phyloP scores from a whole-genome alignment of 2,329 filamentous ascomycete genomes.

The Hypocrella siamensis region DNA sequence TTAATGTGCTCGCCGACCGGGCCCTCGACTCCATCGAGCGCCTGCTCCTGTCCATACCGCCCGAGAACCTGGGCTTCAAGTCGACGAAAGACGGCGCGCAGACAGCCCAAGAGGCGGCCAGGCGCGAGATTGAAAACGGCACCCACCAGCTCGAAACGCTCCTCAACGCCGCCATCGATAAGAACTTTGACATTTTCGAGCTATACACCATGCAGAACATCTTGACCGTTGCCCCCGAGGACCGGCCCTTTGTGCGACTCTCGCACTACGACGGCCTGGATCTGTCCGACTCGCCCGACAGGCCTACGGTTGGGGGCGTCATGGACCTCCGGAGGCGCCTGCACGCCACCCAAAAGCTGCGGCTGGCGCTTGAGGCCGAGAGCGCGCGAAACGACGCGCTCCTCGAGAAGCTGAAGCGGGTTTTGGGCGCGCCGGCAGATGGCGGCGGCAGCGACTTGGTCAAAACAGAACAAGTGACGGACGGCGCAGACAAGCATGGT shows the following conservation, averaged over 20 bases:
- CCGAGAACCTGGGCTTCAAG: constrained; percentile 68
- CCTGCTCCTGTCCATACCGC: constrained; percentile 59
- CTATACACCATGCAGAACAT: constrained; percentile 85
- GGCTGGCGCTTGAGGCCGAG: constrained; percentile 54
- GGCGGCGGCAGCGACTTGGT: constrained; percentile 6
- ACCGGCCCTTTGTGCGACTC: constrained; percentile 65
- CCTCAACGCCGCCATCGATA: constrained; percentile 66
- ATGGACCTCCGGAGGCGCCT: constrained; percentile 57
- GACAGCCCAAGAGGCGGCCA: constrained; percentile 23
- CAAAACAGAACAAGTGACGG: too few species aligned
- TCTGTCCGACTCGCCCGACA: constrained; percentile 16
- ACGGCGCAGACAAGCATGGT: constrained; percentile 1
- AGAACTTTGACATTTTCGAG: constrained; percentile 74
- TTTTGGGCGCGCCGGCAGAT: constrained; percentile 16
- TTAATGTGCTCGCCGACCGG: constrained; percentile 86
- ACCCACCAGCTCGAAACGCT: constrained; percentile 73
- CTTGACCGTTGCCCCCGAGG: constrained; percentile 50
- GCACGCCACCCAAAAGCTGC: constrained; percentile 63
- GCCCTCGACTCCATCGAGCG: constrained; percentile 79
- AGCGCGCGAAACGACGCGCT: constrained; percentile 56
- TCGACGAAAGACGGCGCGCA: constrained; percentile 10
- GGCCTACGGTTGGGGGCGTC: constrained; percentile 51
- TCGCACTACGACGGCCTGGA: constrained; percentile 66
- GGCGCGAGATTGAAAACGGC: constrained; percentile 71
- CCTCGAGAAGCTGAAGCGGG: constrained; percentile 43